These are phyloP conservation scores for Mycena rebaudengoi DNA, from an alignment of 768 basidiomycete genomes.

Conservation along the genomic window DNA sequence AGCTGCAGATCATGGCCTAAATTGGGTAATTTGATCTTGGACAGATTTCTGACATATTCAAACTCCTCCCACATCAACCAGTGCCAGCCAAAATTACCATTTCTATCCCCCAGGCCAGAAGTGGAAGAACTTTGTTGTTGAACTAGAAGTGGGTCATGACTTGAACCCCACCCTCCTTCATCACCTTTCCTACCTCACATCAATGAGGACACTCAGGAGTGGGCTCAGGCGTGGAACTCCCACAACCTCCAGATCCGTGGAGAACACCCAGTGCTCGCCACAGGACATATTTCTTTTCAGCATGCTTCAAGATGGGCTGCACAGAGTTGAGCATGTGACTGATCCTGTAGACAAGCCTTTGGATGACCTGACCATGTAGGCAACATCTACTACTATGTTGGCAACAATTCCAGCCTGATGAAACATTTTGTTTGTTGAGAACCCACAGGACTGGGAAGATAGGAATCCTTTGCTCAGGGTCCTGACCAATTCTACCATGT, in stretches of 20 bases:
- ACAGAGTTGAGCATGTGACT: constrained; percentile 10
- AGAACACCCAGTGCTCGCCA: constrained; percentile 14
- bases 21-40: too few relatives aligned
- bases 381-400: constrained; percentile 21
- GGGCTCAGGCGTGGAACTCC: constrained; percentile 38
- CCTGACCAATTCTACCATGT: too few relatives aligned
- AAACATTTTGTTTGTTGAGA: constrained; percentile 10
- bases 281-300: constrained; percentile 28
- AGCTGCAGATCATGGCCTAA: too few relatives aligned
- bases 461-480: constrained; percentile 17
- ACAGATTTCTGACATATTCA: too few relatives aligned
- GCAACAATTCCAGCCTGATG: constrained; percentile 3
- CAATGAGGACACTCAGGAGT: constrained; percentile 33
- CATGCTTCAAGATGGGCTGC: constrained; percentile 18
- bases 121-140: too few relatives aligned
- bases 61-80: too few relatives aligned
- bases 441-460: constrained; percentile 9
- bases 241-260: constrained; percentile 27
- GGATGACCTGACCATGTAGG: constrained; percentile 9
- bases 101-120: too few relatives aligned
- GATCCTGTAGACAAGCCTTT: not conserved
- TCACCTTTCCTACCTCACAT: constrained; percentile 35
- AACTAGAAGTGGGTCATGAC: too few relatives aligned
- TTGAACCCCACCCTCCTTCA: too few relatives aligned
- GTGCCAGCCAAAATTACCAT: too few relatives aligned